Percentiles rank a stretch among this genome's conserved stretches.
Conservation (phyloP, 805 yeast species). For the Cyberlindnera lachancei region DNA sequence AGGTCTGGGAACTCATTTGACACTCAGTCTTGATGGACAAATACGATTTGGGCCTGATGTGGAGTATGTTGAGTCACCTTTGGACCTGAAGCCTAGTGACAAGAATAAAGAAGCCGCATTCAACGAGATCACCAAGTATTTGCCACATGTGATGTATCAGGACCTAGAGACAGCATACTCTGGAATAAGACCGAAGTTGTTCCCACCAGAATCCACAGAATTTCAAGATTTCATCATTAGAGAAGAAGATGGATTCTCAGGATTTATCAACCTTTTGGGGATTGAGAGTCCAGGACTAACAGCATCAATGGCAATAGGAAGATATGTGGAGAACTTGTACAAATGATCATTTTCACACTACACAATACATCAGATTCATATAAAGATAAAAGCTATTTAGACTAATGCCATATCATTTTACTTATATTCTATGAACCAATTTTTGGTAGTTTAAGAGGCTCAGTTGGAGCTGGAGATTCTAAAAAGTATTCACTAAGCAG, state of each 20-base stretch:
- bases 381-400: no score
- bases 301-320: slow-evolving; percentile 74
- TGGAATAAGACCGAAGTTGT: slow-evolving; percentile 79
- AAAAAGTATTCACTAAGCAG: slow-evolving; percentile 59
- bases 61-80: slow-evolving; percentile 58
- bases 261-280: slow-evolving; percentile 73
- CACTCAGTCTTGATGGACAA: slow-evolving; percentile 75
- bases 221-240: slow-evolving; percentile 72
- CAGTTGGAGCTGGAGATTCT: slow-evolving; percentile 71
- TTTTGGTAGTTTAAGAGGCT: slow-evolving; percentile 54
- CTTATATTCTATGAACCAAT: no score
- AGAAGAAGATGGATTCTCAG: slow-evolving; percentile 64
- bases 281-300: slow-evolving; percentile 92
- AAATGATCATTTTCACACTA: no score
- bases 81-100: slow-evolving; percentile 41
- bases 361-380: no score
- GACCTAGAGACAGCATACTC: slow-evolving; percentile 61
- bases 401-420: no score
- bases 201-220: slow-evolving; percentile 32
- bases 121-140: slow-evolving; percentile 51
- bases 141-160: slow-evolving; percentile 46
- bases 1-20: slow-evolving; percentile 85
- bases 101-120: slow-evolving; percentile 47
- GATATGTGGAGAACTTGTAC: slow-evolving; percentile 43
- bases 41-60: slow-evolving; percentile 84